Base-by-base conservation (phyloP, 2,329 filamentous ascomycete species). In the Emmonsiellopsis sp. region DNA sequence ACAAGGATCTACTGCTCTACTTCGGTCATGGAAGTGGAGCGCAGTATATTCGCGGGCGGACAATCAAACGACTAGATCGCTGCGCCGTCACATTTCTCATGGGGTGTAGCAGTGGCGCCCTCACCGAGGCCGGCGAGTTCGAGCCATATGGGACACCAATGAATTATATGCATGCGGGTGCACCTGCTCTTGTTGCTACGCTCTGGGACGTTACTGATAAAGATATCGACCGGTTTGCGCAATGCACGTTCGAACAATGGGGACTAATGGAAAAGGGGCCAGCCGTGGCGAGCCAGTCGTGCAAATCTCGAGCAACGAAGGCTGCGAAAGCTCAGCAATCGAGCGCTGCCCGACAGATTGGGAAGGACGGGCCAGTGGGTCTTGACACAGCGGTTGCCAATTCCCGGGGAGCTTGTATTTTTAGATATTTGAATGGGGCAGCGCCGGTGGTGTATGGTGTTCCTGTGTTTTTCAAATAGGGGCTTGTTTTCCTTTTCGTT, bases 151-250 rank as follows among this genome's bases (percentile, higher is more conserved):
- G 93, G 1, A 89, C 92, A 53, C 87, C 93, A 27, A 84, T 91
- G 73, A 90, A 91, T 62, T 97, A 97, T 71, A 84, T 98, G 71
- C 84, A 92, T 60, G 91, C 90, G 0, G 92, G 89, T 1, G 83
- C 81, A 61, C 90, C 89, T 3, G 90, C 92, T 0, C 82, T 97
- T 8, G 84, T 97, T 2, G 93, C 90, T 45, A 96, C 91, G 13
- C 76, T 98, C 39, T 98, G 93, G 93, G 93, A 98, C 69, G 93
- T 98, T 49, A 98, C 93, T 8, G 93, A 98, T 68, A 88, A 88
- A 63, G 93, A 98, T 68, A 95, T 96, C 67, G 94, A 98, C 73
- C 86, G 91, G 14, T 95, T 95, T 68, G 87, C 91, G 0, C 83
- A 85, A 36, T 77, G 80, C 31, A 76, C 87, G 2, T 87, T 95